A percentile compares a stretch with the other conserved stretches of the same genome.
These are phyloP conservation scores for Lachnellula suecica DNA, from an alignment of 2,329 filamentous ascomycete genomes.

Conservation along the genomic window DNA sequence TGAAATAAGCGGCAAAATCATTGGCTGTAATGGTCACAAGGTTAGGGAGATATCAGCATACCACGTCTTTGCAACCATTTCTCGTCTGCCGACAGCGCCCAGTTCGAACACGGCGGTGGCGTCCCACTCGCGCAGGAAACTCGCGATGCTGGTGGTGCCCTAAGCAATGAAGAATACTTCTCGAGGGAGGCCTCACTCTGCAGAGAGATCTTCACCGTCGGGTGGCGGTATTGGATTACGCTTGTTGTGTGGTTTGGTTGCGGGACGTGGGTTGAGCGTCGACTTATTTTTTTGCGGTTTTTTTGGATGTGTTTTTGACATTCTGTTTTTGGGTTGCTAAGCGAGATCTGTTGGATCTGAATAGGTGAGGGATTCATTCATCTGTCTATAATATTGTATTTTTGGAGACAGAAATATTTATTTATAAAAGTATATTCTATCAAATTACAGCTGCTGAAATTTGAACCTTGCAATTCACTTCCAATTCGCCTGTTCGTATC, in stretches of 20 bases:
- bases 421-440: too few species aligned
- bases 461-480: too few species aligned
- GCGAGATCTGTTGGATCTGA: too few species aligned
- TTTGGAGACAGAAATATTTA: too few species aligned
- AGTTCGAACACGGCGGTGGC: constrained; percentile 67
- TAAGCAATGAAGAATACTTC: constrained; percentile 68
- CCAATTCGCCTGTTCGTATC: too few species aligned
- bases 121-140: constrained; percentile 66
- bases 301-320: constrained; percentile 13
- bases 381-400: too few species aligned
- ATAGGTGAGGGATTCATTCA: too few species aligned
- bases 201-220: constrained; percentile 70
- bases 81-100: constrained; percentile 52
- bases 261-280: constrained; percentile 28
- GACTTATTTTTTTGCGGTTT: constrained; percentile 28
- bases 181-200: constrained; percentile 73
- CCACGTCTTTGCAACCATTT: constrained; percentile 48
- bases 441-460: too few species aligned
- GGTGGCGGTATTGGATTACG: constrained; percentile 68
- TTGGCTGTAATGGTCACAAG: constrained; percentile 64
- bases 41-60: constrained; percentile 54
- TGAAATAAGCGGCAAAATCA: constrained; percentile 14
- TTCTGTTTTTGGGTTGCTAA: too few species aligned
- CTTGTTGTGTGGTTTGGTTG: constrained; percentile 59
- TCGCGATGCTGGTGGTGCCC: constrained; percentile 60